A percentile compares a stretch with the other conserved stretches of the same genome.
These are phyloP conservation scores for Suillus discolor DNA, from an alignment of 768 basidiomycete species.

Conservation along the genomic window DNA sequence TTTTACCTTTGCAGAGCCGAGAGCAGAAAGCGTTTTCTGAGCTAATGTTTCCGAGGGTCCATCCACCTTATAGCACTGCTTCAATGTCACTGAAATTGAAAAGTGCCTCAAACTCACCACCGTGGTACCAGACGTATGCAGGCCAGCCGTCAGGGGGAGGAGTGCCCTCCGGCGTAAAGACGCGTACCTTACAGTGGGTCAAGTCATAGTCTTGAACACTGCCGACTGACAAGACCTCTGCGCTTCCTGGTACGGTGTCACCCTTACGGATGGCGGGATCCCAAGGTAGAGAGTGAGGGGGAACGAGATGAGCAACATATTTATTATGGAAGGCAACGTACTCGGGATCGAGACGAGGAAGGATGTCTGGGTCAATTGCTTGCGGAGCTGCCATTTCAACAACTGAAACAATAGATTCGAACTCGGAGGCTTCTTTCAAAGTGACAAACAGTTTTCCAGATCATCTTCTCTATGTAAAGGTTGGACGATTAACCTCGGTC, in stretches of 20 bases:
- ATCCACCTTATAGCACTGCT: constrained; percentile 52
- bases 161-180: constrained; percentile 58
- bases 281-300: constrained; percentile 65
- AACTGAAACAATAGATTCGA: background rate
- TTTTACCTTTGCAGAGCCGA: constrained; percentile 30
- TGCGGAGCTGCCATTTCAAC: constrained; percentile 34
- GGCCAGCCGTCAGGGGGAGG: constrained; percentile 66
- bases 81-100: background rate
- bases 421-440: background rate
- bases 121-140: constrained; percentile 73
- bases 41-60: constrained; percentile 70
- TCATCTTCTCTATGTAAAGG: background rate
- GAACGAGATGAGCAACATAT: constrained; percentile 45
- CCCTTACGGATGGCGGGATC: constrained; percentile 54
- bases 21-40: constrained; percentile 61
- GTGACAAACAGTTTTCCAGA: background rate
- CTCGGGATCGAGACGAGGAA: constrained; percentile 62
- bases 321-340: constrained; percentile 65
- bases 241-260: constrained; percentile 57
- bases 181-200: constrained; percentile 55
- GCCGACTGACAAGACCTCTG: constrained; percentile 58
- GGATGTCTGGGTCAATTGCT: constrained; percentile 65
- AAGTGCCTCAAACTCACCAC: constrained; percentile 44
- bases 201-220: constrained; percentile 54
- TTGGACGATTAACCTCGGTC: constrained; percentile 2